Conservation (phyloP, 495 filamentous ascomycete species). For the Aspergillus coremiiformis region DNA sequence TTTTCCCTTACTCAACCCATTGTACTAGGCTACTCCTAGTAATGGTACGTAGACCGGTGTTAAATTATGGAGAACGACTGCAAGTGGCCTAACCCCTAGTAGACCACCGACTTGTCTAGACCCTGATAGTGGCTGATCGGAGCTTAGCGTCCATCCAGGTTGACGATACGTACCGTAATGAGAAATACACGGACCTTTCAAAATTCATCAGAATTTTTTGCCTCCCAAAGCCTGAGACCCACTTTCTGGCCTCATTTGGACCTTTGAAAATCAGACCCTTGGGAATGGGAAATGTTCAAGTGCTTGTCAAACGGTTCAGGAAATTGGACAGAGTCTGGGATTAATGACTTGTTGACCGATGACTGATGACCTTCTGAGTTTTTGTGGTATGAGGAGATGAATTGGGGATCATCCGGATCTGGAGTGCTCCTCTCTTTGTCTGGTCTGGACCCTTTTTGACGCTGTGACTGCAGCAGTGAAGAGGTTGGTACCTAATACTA, state of each 20-base stretch:
- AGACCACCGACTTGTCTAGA: slow-evolving; percentile 19
- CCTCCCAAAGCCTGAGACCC: not conserved
- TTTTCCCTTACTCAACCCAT: not conserved
- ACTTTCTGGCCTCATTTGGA: slow-evolving; percentile 1
- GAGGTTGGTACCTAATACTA: not conserved
- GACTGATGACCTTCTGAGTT: not conserved
- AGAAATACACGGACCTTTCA: slow-evolving; percentile 16
- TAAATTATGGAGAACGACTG: not conserved
- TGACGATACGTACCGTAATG: slow-evolving; percentile 12
- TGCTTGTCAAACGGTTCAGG: slow-evolving; percentile 2
- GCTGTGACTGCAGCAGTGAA: too few relatives aligned
- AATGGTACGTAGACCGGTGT: not conserved
- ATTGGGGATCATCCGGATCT: not conserved
- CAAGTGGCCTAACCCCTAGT: not conserved
- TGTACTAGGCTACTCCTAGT: too few relatives aligned
- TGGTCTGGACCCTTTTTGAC: not conserved
- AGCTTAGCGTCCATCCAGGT: slow-evolving; percentile 3
- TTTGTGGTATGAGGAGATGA: not conserved
- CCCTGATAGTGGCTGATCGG: slow-evolving; percentile 21
- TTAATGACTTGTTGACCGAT: slow-evolving; percentile 3
- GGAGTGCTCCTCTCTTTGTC: not conserved
- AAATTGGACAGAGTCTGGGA: slow-evolving; percentile 11
- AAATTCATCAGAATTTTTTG: slow-evolving; percentile 1
- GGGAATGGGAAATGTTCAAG: not conserved
- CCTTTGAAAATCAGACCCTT: slow-evolving; percentile 6